Base-by-base conservation (phyloP, 352 stramenopile species). In the Aphanomyces cochlioides region DNA sequence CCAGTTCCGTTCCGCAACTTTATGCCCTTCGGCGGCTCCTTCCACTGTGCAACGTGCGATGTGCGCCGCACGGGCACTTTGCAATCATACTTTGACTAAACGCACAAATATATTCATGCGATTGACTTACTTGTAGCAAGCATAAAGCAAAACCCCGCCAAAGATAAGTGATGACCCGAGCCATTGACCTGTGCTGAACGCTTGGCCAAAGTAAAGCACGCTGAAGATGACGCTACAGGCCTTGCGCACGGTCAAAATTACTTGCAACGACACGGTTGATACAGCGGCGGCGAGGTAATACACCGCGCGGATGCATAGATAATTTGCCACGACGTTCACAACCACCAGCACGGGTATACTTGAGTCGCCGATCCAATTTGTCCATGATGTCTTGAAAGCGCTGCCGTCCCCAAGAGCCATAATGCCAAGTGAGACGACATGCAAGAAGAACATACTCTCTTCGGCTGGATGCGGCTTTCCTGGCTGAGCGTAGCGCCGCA, bases 1-100 rank as follows among this genome's bases (percentile, higher is more conserved):
- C 87, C 84, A 13, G 88, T 96, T 48, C 88, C 88, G 15, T 96
- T 96, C 78, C 87, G 88, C 76, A 87, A 96, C 78, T 96, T 96
- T 70, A 90, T 96, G 82, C 88, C 88, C 21, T 96, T 96, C 66
- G 88, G 88, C 38, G 88, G 88, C 47, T 95, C 87, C 57, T 96
- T 96, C 77, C 88, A 95, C 78, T 96, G 89, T 74, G 89, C 89
- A 43, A 95, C 87, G 36, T 92, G 84, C 56, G 89, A 96, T 68
- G 79, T 96, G 19, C 87, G 87, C 54, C 83, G 87, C 72, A 93
- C 79, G 28, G 87, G 87, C 65, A 85, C 78, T 53, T 75, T 96
- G 40, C 79, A 96, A 74, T 95, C 87, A 19, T 96, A 96, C 75
- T 96, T 95, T 69, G 81, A 90, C 43, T 73, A 38, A 69, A 39